Percentiles rank a stretch among this genome's conserved stretches.
These are phyloP conservation scores for Botrytis fragariae DNA, from an alignment of 2,329 filamentous ascomycete species.

Conservation along the genomic window DNA sequence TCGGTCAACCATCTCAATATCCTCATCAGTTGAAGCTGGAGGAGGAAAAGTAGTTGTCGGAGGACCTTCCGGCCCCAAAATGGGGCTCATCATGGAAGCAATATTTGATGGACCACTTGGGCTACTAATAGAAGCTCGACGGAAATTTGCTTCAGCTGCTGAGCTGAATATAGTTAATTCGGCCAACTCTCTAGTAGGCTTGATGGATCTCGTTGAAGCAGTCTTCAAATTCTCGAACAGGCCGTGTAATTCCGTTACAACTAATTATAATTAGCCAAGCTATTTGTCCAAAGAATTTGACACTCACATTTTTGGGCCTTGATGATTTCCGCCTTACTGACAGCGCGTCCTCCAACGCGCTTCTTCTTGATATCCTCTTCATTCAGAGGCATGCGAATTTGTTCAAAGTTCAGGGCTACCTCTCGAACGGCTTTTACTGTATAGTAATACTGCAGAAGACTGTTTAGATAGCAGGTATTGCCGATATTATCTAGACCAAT, in stretches of 20 bases:
- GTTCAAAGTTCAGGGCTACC: constrained; percentile 73
- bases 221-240: constrained; percentile 71
- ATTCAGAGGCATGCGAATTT: constrained; percentile 65
- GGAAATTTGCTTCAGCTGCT: constrained; percentile 51
- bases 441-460: constrained; percentile 91
- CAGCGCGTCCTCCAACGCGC: constrained; percentile 70
- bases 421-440: constrained; percentile 79
- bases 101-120: constrained; percentile 36
- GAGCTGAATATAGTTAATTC: constrained; percentile 70
- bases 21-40: constrained; percentile 27
- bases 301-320: constrained; percentile 71
- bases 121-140: constrained; percentile 46
- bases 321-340: constrained; percentile 57
- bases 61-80: constrained; percentile 34
- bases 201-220: constrained; percentile 59
- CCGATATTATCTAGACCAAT: constrained; percentile 91
- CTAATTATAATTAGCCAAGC: constrained; percentile 44
- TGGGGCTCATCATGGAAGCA: constrained; percentile 29
- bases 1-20: constrained; percentile 39
- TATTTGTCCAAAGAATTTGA: constrained; percentile 13
- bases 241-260: constrained; percentile 68
- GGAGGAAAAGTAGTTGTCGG: constrained; percentile 25
- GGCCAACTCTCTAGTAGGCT: constrained; percentile 73
- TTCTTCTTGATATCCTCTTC: constrained; percentile 63
- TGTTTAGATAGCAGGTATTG: constrained; percentile 98